phyloP scores from a whole-genome alignment of 2,329 filamentous ascomycete genomes.

The Penicillium polonicum region DNA sequence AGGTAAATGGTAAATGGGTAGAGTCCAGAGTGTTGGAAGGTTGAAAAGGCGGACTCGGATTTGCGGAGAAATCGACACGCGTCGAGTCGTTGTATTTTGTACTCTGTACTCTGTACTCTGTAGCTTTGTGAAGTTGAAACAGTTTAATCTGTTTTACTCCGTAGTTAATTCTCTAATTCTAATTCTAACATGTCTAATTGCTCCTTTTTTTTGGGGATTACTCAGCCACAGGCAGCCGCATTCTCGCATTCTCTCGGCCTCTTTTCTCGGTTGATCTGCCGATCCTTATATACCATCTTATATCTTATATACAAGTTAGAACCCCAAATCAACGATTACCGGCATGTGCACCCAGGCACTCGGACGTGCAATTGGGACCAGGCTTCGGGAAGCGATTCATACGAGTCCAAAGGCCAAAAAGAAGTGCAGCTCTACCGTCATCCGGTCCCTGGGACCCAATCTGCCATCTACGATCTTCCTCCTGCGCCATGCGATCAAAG shows the following conservation, averaged over 20 bases:
- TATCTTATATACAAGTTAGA: neutral
- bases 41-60: constrained; percentile 1
- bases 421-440: neutral
- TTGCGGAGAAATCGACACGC: constrained; percentile 10
- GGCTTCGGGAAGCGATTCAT: neutral
- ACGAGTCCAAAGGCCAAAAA: neutral
- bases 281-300: neutral
- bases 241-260: constrained; percentile 13
- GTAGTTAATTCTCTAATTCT: neutral
- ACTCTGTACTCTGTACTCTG: neutral
- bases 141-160: neutral
- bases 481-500: neutral
- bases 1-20: neutral
- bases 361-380: neutral
- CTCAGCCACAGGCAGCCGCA: constrained; percentile 26
- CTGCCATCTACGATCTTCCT: constrained; percentile 4
- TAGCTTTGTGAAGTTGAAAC: too few relatives aligned
- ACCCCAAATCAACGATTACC: neutral
- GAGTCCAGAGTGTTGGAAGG: neutral
- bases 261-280: neutral
- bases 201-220: constrained; percentile 11
- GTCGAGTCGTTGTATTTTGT: neutral
- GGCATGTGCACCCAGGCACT: neutral
- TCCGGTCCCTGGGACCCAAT: neutral
- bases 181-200: neutral